These are phyloP conservation scores for Candolleomyces efflorescens DNA, from an alignment of 768 basidiomycete genomes.

Conservation along the genomic window DNA sequence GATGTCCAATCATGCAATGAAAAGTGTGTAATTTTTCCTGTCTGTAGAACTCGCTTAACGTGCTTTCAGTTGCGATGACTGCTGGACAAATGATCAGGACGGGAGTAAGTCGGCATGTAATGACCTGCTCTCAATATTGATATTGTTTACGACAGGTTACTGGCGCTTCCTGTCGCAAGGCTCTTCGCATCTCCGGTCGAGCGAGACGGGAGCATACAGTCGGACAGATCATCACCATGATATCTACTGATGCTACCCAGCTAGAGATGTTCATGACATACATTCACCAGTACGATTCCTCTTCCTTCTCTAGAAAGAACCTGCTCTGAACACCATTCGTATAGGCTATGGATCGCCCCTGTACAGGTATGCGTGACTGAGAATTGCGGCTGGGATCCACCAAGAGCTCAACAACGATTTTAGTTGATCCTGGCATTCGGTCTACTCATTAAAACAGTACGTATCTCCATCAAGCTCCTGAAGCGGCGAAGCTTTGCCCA, in stretches of 20 bases:
- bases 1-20: neutral
- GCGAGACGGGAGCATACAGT: slow-evolving; percentile 55
- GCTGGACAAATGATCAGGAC: slow-evolving; percentile 46
- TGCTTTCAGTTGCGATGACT: slow-evolving; percentile 29
- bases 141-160: slow-evolving; percentile 25
- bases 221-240: slow-evolving; percentile 68
- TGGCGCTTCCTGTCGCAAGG: slow-evolving; percentile 58
- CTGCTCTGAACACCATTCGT: neutral
- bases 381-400: neutral
- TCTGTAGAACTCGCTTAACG: too few relatives aligned
- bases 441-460: slow-evolving; percentile 55
- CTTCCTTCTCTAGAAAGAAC: neutral
- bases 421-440: slow-evolving; percentile 56
- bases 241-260: slow-evolving; percentile 57
- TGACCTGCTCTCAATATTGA: neutral
- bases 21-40: slow-evolving; percentile 15
- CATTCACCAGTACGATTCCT: slow-evolving; percentile 33
- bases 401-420: neutral
- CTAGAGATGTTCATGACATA: slow-evolving; percentile 46
- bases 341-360: slow-evolving; percentile 56
- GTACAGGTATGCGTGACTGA: slow-evolving; percentile 37
- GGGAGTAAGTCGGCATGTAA: slow-evolving; percentile 28
- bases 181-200: slow-evolving; percentile 59
- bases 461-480: too few relatives aligned
- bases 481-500: slow-evolving; percentile 12